Base-by-base conservation (phyloP, 2,329 filamentous ascomycete species). In the Coleophoma eucalyptorum region DNA sequence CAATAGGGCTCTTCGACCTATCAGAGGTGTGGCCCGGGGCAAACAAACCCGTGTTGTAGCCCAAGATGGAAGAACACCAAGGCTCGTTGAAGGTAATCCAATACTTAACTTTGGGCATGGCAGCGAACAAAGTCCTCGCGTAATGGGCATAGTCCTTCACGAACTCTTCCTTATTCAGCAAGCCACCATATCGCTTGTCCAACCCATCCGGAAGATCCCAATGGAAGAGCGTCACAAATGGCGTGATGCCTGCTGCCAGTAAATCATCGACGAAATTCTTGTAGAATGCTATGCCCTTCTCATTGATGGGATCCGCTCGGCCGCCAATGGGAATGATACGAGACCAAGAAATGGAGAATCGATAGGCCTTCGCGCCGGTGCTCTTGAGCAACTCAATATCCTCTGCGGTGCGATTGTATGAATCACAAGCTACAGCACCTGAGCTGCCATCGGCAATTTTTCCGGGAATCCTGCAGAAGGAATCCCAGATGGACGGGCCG, bases 31-130 rank as follows among this genome's bases (percentile, higher is more conserved):
- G 85, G n/a, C 90, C 90, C 1, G 90, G 90, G 11, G 90, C 90
- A 65, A 92, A 91, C 55, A 83, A 74, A 26, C 90, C 90, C 40
- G 80, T 82, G 64, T 79, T 87, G 71, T 93, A 94, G 34, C 90
- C 90, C 40, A 94, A 78, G 54, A 94, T 85, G 48, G 86, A 83
- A 56, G 83, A 89, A 71, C 89, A 95, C 84, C 88, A 94, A 3
- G 90, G 90, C 74, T 96, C 90, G 67, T 94, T 94, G 73, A 93
- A 90, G 21, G 89, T 94, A 68, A 92, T 89, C 90, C 90, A 96
- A 71, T 89, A 79, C 74, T 90, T 90, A 63, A 91, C 89, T 68
- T 85, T 86, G 49, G 84, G 80, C 45, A 95, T 77, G 1, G 84
- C 81, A 65, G 86, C 78, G 73, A 91, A 95, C 62, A 90, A 76